Conservation (phyloP, 2,329 filamentous ascomycete genomes). For the Diaporthe ilicicola region DNA sequence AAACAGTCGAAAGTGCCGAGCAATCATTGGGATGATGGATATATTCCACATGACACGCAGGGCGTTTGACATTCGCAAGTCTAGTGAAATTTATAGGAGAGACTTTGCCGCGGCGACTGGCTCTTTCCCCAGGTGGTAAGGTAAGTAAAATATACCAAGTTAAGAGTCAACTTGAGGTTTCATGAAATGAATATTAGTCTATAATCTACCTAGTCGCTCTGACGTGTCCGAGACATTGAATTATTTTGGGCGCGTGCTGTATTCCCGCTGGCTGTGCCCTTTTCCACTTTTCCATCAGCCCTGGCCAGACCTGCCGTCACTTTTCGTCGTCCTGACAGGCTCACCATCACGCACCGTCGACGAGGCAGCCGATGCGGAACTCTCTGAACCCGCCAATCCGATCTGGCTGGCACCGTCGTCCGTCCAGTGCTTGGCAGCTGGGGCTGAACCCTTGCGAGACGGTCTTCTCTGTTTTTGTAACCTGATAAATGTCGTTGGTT, state of each 20-base stretch:
- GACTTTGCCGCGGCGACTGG: too few species aligned
- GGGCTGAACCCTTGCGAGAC: not conserved
- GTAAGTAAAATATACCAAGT: not conserved
- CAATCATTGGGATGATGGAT: too few species aligned
- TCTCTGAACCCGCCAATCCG: not conserved
- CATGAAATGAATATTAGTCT: not conserved
- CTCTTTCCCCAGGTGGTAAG: too few species aligned
- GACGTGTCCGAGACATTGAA: not conserved
- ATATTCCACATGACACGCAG: too few species aligned
- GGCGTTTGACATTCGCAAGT: too few species aligned
- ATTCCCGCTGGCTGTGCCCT: not conserved
- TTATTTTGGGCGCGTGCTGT: not conserved
- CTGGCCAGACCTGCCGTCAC: conserved; percentile 2
- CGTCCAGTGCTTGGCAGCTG: not conserved
- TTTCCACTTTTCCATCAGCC: not conserved
- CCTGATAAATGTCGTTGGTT: conserved; percentile 1
- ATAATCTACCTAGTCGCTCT: not conserved
- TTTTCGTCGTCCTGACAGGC: not conserved
- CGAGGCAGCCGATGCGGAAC: not conserved
- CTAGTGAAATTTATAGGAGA: not conserved
- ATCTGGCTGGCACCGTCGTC: not conserved
- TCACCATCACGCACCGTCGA: not conserved
- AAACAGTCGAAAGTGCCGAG: too few species aligned
- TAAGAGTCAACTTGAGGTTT: not conserved
- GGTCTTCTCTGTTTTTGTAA: not conserved